Conservation (phyloP, 2,329 filamentous ascomycete species). For the Aspergillus flavus region DNA sequence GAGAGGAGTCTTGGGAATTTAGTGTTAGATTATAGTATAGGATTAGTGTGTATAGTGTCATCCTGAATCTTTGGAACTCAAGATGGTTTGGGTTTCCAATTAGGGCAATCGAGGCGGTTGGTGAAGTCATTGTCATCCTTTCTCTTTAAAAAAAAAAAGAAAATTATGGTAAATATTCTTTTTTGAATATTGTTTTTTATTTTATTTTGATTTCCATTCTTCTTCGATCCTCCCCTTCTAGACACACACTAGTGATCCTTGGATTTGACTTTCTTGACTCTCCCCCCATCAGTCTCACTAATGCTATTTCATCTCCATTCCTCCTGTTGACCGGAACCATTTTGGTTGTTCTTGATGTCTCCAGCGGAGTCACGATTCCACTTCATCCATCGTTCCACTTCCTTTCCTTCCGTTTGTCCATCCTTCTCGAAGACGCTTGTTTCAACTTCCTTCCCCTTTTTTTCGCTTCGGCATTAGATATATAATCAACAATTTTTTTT, state of each 20-base stretch:
- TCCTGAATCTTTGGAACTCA: too few species aligned
- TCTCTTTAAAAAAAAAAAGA: not conserved
- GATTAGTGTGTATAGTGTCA: not conserved
- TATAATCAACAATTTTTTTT: not conserved
- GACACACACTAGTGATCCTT: not conserved
- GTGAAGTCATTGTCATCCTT: not conserved
- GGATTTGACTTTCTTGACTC: not conserved
- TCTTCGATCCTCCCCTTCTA: not conserved
- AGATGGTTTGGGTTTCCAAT: not conserved
- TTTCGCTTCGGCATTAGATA: not conserved
- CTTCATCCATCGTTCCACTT: constrained; percentile 6
- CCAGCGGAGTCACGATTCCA: constrained; percentile 2
- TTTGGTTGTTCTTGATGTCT: constrained; percentile 2
- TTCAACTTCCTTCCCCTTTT: not conserved
- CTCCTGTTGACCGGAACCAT: not conserved
- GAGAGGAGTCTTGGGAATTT: not conserved
- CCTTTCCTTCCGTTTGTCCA: constrained; percentile 2
- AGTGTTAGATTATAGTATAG: not conserved
- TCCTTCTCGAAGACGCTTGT: not conserved
- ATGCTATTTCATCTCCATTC: not conserved
- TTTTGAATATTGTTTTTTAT: not conserved
- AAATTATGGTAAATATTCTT: too few species aligned
- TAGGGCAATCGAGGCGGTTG: not conserved
- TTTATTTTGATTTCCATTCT: not conserved
- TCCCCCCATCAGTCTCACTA: not conserved